Percentiles rank a stretch among this genome's conserved stretches.
phyloP scores from a whole-genome alignment of 192 early-diverging fungal species.

The Lunasporangiospora selenospora region DNA sequence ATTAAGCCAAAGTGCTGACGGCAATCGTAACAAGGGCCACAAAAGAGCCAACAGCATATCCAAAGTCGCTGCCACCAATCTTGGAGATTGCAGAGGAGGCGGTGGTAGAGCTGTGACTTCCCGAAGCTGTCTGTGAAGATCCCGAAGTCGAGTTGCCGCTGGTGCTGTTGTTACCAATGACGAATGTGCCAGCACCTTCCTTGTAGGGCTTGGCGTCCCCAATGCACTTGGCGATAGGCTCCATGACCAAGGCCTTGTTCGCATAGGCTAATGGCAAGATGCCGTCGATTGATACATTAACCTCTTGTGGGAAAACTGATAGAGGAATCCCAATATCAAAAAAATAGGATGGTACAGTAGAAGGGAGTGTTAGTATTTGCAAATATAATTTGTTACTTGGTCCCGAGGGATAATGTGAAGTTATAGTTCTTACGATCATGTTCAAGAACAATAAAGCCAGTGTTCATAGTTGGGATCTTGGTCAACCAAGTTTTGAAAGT shows the following conservation, averaged over 20 bases:
- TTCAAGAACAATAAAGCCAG: slow-evolving; percentile 55
- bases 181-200: slow-evolving; percentile 38
- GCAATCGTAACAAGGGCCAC: no score
- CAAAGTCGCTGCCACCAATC: neutral
- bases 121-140: no score
- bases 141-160: neutral
- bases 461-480: slow-evolving; percentile 45
- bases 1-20: no score
- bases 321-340: no score
- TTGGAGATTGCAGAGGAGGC: no score
- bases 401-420: no score
- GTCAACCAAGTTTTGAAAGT: slow-evolving; percentile 47
- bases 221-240: slow-evolving; percentile 44
- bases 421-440: slow-evolving; percentile 56
- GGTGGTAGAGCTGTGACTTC: no score
- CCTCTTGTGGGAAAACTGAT: slow-evolving; percentile 48
- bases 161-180: neutral
- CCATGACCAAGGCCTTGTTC: slow-evolving; percentile 22
- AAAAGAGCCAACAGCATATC: neutral
- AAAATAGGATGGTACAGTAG: no score
- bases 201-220: slow-evolving; percentile 42
- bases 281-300: slow-evolving; percentile 49
- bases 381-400: no score
- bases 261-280: slow-evolving; percentile 22
- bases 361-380: no score